Evolutionary conservation across 2,329 filamentous ascomycete genomes (phyloP).

Genomic region (Mycocentrospora acerina): DNA sequence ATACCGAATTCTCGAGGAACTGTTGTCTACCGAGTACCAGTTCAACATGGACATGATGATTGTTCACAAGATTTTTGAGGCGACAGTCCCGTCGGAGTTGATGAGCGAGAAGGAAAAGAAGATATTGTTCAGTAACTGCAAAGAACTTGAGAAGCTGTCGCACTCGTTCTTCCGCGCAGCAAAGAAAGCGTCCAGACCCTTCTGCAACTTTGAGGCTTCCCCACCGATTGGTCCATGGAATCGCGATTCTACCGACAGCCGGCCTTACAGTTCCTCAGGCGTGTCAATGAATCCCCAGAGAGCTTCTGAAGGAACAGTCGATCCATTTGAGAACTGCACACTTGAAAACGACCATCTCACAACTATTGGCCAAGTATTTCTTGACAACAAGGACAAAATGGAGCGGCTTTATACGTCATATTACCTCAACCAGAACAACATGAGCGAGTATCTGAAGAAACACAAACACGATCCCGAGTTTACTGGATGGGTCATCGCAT

Average conservation of each 20-base stretch:
- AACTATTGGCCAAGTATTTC: constrained; percentile 60
- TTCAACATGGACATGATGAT: constrained; percentile 97
- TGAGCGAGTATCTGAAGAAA: constrained; percentile 62
- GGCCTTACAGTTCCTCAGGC: constrained; percentile 16
- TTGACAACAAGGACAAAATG: constrained; percentile 58
- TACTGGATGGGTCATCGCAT: constrained; percentile 85
- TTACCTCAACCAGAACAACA: constrained; percentile 64
- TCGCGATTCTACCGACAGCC: constrained; percentile 22
- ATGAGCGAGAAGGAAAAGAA: constrained; percentile 83
- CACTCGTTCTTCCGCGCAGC: constrained; percentile 74
- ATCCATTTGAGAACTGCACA: constrained; percentile 35
- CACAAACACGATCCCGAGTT: constrained; percentile 58
- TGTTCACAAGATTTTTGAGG: constrained; percentile 95
- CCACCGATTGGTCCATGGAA: constrained; percentile 27
- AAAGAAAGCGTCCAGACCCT: constrained; percentile 74
- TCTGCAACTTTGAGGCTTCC: constrained; percentile 62
- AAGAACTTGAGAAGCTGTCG: constrained; percentile 87
- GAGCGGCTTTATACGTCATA: constrained; percentile 67
- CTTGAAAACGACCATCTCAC: constrained; percentile 59
- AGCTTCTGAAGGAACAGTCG: constrained; percentile 22
- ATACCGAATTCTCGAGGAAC: constrained; percentile 82
- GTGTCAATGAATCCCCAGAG: constrained; percentile 17
- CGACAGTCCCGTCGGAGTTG: constrained; percentile 73
- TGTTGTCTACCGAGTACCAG: constrained; percentile 87
- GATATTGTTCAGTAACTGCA: constrained; percentile 87